Conservation (phyloP, 371 early-diverging fungal genomes). For the Mortierella polycephala region DNA sequence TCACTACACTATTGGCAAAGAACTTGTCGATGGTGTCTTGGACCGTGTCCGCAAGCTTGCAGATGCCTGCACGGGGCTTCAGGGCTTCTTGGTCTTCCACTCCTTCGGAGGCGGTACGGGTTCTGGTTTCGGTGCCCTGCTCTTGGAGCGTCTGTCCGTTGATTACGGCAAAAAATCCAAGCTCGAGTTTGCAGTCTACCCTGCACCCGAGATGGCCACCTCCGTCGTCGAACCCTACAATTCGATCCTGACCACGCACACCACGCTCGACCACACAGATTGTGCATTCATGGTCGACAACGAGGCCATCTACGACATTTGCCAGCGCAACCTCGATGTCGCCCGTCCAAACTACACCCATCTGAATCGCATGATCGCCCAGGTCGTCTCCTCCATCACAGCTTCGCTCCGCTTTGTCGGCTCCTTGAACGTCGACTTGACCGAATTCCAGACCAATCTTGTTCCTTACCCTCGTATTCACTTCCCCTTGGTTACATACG, state of each 20-base stretch:
- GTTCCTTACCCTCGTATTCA: conserved; percentile 98
- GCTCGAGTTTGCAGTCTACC: conserved; percentile 99
- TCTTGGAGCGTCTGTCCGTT: conserved; percentile 95
- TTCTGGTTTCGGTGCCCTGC: conserved; percentile 98
- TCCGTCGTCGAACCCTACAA: conserved; percentile 99
- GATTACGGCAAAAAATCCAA: conserved; percentile 99
- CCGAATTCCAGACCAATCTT: conserved; percentile 98
- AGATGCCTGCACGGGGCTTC: conserved; percentile 97
- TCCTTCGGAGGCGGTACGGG: conserved; percentile 99
- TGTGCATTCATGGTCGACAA: conserved; percentile 99
- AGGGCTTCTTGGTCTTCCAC: conserved; percentile 98
- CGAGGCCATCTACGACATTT: conserved; percentile 99
- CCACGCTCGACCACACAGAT: conserved; percentile 98
- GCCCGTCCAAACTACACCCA: conserved; percentile 97
- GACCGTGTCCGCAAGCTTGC: conserved; percentile 97
- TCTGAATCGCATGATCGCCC: conserved; percentile 99
- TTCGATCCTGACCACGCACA: conserved; percentile 99
- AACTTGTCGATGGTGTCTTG: conserved; percentile 95
- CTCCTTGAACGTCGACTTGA: conserved; percentile 95
- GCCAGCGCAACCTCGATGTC: conserved; percentile 98
- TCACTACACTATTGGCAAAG: conserved; percentile 99
- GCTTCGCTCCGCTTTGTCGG: conserved; percentile 99
- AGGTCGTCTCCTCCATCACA: conserved; percentile 99
- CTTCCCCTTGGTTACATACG: conserved; percentile 97
- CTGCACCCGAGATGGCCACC: conserved; percentile 98